Base-by-base conservation (phyloP, 1,284 basidiomycete species). In the Amylostereum areolatum region DNA sequence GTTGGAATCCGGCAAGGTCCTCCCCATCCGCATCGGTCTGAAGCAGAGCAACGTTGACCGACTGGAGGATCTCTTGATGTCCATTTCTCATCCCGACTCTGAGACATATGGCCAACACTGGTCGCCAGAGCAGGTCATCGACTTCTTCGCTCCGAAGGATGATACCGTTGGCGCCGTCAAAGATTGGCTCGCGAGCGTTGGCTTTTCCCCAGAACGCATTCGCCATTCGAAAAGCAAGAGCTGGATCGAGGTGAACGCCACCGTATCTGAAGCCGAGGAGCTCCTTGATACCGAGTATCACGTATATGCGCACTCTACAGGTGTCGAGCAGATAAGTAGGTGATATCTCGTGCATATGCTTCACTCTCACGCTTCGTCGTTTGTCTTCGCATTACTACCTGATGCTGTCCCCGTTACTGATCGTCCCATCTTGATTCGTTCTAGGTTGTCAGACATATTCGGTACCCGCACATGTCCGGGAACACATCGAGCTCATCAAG, bases 401-500 rank as follows among this genome's bases (percentile, higher is more conserved):
- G n/a, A n/a, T n/a, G n/a, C n/a, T n/a, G n/a, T n/a, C n/a, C n/a
- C n/a, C n/a, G n/a, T n/a, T n/a, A n/a, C n/a, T n/a, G n/a, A n/a
- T n/a, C 33, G 8, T 35, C 33, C 33, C 33, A n/a, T n/a, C 33
- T n/a, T 30, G 24, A 25, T 32, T 10, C 30, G 34, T 33, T n/a
- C 9, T 47, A 59, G 70, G 66, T 24, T 71, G 68, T 46, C 60
- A 67, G 43, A 63, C 64, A 6, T 76, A 75, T 53, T 68, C 65
- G 12, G 59, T 75, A 29, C 74, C 72, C 1, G 58, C 57, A 32
- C 59, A 66, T 48, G 55, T 75, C 34, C 58, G 60, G 24, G 56
- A 63, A 12, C 69, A 73, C 49, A 62, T 76, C 40, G 74, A 76
- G 50, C 57, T 75, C 40, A 65, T 76, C 51, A 68, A 68, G 47